Evolutionary conservation across 2,329 filamentous ascomycete genomes (phyloP).

Genomic region (Colletotrichum liaoningense): DNA sequence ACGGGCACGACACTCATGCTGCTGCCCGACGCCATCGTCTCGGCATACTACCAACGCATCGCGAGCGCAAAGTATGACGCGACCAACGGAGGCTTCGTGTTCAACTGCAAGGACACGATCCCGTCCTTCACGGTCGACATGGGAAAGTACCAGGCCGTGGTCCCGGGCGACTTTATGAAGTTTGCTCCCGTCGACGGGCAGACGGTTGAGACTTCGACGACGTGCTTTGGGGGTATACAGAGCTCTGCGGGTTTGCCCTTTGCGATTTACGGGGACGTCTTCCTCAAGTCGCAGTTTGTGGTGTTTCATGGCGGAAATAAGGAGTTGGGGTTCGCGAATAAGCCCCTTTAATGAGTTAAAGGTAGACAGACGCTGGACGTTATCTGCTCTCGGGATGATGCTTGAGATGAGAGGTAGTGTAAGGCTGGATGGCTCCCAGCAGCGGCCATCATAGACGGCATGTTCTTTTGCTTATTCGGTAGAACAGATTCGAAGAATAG

Average conservation of each 20-base stretch:
- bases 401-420: not conserved
- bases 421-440: not conserved
- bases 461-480: not conserved
- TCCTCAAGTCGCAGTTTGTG: conserved; percentile 58
- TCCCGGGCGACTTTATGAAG: conserved; percentile 52
- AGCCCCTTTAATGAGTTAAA: conserved; percentile 37
- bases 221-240: conserved; percentile 53
- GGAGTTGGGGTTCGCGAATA: conserved; percentile 53
- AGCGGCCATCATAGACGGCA: not conserved
- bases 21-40: conserved; percentile 63
- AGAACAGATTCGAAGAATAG: not conserved
- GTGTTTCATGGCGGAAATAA: conserved; percentile 50
- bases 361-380: conserved; percentile 10
- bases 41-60: conserved; percentile 70
- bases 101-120: conserved; percentile 65
- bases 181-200: conserved; percentile 44
- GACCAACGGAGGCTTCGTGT: conserved; percentile 65
- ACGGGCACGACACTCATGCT: conserved; percentile 77
- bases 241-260: conserved; percentile 49
- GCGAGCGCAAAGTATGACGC: conserved; percentile 58
- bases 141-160: conserved; percentile 45
- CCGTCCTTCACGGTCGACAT: conserved; percentile 53
- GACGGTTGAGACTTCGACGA: conserved; percentile 24
- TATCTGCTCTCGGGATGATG: not conserved
- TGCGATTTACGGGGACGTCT: conserved; percentile 53